These are phyloP conservation scores for Aspergillus leporis DNA, from an alignment of 495 filamentous ascomycete species.

Conservation along the genomic window DNA sequence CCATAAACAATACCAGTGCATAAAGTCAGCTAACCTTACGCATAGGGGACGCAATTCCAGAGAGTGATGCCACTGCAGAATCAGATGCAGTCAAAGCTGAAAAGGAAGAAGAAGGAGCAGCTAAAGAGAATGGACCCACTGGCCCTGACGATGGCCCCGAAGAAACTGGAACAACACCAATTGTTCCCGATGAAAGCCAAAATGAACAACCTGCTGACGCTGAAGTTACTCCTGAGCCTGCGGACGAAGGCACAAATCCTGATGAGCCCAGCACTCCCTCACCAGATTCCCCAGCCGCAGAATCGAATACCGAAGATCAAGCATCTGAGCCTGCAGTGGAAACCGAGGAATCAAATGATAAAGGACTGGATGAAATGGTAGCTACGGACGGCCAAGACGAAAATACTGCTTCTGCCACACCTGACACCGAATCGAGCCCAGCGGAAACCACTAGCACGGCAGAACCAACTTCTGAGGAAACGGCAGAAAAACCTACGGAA, in stretches of 20 bases:
- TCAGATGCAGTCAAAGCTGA: conserved; percentile 22
- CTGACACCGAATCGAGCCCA: neutral
- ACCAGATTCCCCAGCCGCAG: neutral
- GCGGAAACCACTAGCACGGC: neutral
- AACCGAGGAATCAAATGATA: neutral
- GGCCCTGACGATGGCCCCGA: conserved; percentile 10
- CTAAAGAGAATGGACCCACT: conserved; percentile 14
- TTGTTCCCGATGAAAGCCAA: neutral
- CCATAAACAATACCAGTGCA: neutral
- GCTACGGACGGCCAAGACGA: neutral
- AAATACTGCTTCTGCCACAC: neutral
- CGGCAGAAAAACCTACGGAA: conserved; percentile 6
- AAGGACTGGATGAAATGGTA: neutral
- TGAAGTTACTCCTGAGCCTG: conserved; percentile 9
- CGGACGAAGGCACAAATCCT: conserved; percentile 1
- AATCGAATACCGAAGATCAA: neutral
- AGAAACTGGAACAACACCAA: neutral
- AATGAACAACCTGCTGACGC: neutral
- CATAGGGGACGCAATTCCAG: conserved; percentile 24
- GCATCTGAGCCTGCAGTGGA: neutral
- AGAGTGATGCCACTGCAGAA: conserved; percentile 21
- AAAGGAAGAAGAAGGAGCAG: conserved; percentile 14
- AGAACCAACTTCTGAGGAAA: conserved; percentile 1
- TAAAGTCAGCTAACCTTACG: conserved; percentile 12
- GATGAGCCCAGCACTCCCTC: neutral